phyloP scores from a whole-genome alignment of 768 basidiomycete genomes.

The Mycena galericulata region DNA sequence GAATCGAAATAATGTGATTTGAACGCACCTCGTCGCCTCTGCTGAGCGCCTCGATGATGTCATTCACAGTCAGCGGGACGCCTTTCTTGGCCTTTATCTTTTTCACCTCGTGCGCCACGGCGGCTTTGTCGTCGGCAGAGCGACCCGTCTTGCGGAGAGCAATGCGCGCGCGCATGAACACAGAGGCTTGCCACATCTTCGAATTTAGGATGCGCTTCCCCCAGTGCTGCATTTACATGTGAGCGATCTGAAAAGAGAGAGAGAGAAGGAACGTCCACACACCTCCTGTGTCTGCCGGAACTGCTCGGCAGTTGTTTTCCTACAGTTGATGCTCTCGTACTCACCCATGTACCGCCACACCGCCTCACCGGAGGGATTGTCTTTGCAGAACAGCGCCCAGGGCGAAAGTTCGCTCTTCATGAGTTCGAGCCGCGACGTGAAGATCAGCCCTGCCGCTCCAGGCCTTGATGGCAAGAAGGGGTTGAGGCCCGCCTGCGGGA shows the following conservation, averaged over 20 bases:
- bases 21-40: conserved; percentile 43
- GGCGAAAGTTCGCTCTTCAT: conserved; percentile 32
- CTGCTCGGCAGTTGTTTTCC: conserved; percentile 36
- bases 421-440: conserved; percentile 44
- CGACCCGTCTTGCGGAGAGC: conserved; percentile 41
- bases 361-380: neutral
- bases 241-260: neutral
- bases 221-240: conserved; percentile 34
- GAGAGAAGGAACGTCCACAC: neutral
- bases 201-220: conserved; percentile 19
- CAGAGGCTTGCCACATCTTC: conserved; percentile 35
- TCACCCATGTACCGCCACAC: conserved; percentile 46
- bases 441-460: conserved; percentile 43
- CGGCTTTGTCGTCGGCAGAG: conserved; percentile 19
- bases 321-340: conserved; percentile 34
- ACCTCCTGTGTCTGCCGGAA: conserved; percentile 32
- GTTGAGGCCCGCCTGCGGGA: conserved; percentile 41
- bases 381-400: conserved; percentile 40
- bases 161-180: conserved; percentile 41
- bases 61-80: conserved; percentile 10
- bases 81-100: conserved; percentile 24
- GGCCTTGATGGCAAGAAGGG: conserved; percentile 42
- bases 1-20: no score
- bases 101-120: conserved; percentile 34
- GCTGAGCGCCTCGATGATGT: conserved; percentile 41